phyloP scores from a whole-genome alignment of 805 yeast species.

The Nakazawaea wyomingensis region DNA sequence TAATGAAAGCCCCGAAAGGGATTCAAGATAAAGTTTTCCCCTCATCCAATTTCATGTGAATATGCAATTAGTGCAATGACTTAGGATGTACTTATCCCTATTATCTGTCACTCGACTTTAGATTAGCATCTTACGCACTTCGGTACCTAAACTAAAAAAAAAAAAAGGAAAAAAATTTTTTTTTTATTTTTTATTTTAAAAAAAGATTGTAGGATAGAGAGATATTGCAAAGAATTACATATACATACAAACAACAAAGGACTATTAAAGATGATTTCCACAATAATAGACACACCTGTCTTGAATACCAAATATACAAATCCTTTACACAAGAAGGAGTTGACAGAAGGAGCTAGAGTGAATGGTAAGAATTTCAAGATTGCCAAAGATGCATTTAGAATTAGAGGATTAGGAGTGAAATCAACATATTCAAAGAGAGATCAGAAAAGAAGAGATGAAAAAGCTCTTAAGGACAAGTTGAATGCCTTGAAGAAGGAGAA shows the following conservation, averaged over 20 bases:
- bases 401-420: conserved; percentile 53
- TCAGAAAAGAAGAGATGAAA: conserved; percentile 59
- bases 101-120: too few species aligned
- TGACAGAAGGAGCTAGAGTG: conserved; percentile 42
- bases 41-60: too few species aligned
- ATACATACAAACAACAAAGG: too few species aligned
- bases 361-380: conserved; percentile 73
- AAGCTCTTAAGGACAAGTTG: conserved; percentile 62
- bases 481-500: conserved; percentile 77
- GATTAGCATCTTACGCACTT: too few species aligned
- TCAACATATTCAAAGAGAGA: conserved; percentile 63
- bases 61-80: too few species aligned
- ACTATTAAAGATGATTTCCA: conserved; percentile 5
- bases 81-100: too few species aligned
- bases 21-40: too few species aligned
- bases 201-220: too few species aligned
- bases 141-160: conserved; percentile 49
- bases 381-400: conserved; percentile 62
- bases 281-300: conserved; percentile 8
- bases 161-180: not conserved
- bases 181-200: too few species aligned
- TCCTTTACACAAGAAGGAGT: conserved; percentile 11
- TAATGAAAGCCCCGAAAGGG: too few species aligned
- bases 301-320: conserved; percentile 11
- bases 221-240: too few species aligned